Evolutionary conservation across 441 rosid genomes (phyloP).

Genomic region (Theobroma grandiflorum): DNA sequence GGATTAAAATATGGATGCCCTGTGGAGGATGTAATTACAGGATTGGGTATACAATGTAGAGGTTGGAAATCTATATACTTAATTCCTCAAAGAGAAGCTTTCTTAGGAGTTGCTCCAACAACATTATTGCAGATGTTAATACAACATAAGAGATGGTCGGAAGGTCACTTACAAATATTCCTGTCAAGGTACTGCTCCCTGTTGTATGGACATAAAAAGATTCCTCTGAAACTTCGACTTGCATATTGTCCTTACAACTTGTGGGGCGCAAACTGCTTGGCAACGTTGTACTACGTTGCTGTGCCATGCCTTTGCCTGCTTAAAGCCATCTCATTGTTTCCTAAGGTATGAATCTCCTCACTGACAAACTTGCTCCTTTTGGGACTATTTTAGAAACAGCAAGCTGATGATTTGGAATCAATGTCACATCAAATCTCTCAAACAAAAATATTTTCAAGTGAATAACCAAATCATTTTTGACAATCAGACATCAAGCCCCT

Average conservation of each 20-base stretch:
- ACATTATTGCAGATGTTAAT: slow-evolving; percentile 37
- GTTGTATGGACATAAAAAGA: slow-evolving; percentile 24
- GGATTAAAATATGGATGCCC: background rate
- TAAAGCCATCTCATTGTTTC: slow-evolving; percentile 38
- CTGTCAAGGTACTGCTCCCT: slow-evolving; percentile 35
- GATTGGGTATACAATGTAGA: slow-evolving; percentile 35
- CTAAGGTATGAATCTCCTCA: slow-evolving; percentile 25
- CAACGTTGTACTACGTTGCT: slow-evolving; percentile 31
- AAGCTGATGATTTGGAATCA: background rate
- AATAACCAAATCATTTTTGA: background rate
- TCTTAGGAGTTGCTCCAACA: slow-evolving; percentile 40
- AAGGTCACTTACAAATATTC: slow-evolving; percentile 40
- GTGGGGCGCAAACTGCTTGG: slow-evolving; percentile 28
- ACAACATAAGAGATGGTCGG: slow-evolving; percentile 44
- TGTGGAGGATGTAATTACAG: slow-evolving; percentile 37
- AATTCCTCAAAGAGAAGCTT: slow-evolving; percentile 31
- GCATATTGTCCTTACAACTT: slow-evolving; percentile 24
- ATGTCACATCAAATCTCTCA: background rate
- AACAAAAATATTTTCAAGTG: too few relatives aligned
- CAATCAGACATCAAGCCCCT: slow-evolving; percentile 33
- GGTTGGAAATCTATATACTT: slow-evolving; percentile 41
- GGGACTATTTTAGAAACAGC: too few relatives aligned
- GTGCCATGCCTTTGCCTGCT: slow-evolving; percentile 34
- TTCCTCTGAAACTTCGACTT: slow-evolving; percentile 34
- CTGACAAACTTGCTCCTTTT: too few relatives aligned